These are phyloP conservation scores for Alloteropsis semialata DNA, from an alignment of 176 grass and related monocot genomes.

Conservation along the genomic window DNA sequence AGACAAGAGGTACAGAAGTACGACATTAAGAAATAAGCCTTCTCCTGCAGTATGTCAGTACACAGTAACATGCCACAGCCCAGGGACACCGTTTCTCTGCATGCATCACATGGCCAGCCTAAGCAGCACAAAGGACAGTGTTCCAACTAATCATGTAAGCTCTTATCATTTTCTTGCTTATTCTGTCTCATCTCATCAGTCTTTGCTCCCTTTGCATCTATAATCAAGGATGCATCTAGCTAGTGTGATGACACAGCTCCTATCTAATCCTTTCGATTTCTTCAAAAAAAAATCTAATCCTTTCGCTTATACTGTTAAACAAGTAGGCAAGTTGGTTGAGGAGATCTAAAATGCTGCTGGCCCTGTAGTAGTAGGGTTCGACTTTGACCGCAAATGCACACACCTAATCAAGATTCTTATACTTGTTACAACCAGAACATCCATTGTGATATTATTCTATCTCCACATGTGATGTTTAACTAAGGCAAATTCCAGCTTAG, in stretches of 20 bases:
- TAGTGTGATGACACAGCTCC: conserved; percentile 34
- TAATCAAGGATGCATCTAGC: conserved; percentile 10
- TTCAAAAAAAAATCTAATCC: too few species aligned
- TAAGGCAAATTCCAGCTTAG: conserved; percentile 43
- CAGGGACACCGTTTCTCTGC: not conserved
- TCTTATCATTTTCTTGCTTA: conserved; percentile 36
- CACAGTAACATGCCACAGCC: conserved; percentile 32
- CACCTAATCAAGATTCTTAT: conserved; percentile 52
- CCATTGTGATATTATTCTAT: conserved; percentile 54
- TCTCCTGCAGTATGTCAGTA: conserved; percentile 23
- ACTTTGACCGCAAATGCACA: conserved; percentile 36
- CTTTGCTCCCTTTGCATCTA: conserved; percentile 1
- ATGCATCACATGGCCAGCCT: conserved; percentile 50
- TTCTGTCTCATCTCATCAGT: conserved; percentile 22
- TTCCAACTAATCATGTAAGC: conserved; percentile 36
- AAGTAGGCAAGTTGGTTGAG: conserved; percentile 41
- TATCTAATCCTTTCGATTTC: conserved; percentile 36
- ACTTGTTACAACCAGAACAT: conserved; percentile 38
- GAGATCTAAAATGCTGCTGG: conserved; percentile 36
- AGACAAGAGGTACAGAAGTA: conserved; percentile 37
- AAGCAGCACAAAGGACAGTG: conserved; percentile 15
- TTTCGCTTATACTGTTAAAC: conserved; percentile 25
- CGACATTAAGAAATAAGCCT: conserved; percentile 22
- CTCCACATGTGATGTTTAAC: conserved; percentile 50
- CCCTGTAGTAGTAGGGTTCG: conserved; percentile 15